Conservation (phyloP, 768 basidiomycete genomes). For the Antrodiella citrinella region DNA sequence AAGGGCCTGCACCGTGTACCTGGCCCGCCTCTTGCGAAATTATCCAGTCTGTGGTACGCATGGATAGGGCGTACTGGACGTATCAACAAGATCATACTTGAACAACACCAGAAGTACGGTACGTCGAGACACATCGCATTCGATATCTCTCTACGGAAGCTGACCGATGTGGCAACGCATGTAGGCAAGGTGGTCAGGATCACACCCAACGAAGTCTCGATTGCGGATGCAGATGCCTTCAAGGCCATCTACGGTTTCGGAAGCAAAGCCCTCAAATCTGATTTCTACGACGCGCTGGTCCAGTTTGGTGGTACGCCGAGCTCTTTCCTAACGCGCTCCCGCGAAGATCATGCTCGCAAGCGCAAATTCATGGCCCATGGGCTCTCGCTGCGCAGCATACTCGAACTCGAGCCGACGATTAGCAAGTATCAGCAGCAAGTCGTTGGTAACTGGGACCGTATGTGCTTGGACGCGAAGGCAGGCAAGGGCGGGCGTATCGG, state of each 20-base stretch:
- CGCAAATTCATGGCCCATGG: conserved; percentile 78
- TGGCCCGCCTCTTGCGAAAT: conserved; percentile 30
- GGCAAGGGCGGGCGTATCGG: conserved; percentile 47
- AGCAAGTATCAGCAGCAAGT: conserved; percentile 48
- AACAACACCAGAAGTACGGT: conserved; percentile 35
- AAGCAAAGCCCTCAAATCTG: conserved; percentile 31
- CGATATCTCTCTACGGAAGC: neutral
- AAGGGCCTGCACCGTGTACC: conserved; percentile 24
- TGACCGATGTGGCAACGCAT: neutral
- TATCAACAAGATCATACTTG: conserved; percentile 28
- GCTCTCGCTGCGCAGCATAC: conserved; percentile 67
- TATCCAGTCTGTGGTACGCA: conserved; percentile 32
- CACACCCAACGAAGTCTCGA: conserved; percentile 34
- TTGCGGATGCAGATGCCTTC: conserved; percentile 34
- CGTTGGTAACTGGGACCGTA: conserved; percentile 63
- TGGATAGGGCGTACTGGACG: conserved; percentile 25
- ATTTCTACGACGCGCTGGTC: conserved; percentile 29
- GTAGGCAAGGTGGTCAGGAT: conserved; percentile 29
- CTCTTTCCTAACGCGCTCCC: conserved; percentile 67
- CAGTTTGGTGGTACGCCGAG: conserved; percentile 30
- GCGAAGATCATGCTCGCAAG: conserved; percentile 71
- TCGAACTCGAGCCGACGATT: conserved; percentile 74
- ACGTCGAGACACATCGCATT: conserved; percentile 3
- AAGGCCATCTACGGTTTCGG: conserved; percentile 35
- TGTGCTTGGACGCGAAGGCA: conserved; percentile 43